phyloP scores from a whole-genome alignment of 129 eudicot genomes.

The Tanacetum coccineum region DNA sequence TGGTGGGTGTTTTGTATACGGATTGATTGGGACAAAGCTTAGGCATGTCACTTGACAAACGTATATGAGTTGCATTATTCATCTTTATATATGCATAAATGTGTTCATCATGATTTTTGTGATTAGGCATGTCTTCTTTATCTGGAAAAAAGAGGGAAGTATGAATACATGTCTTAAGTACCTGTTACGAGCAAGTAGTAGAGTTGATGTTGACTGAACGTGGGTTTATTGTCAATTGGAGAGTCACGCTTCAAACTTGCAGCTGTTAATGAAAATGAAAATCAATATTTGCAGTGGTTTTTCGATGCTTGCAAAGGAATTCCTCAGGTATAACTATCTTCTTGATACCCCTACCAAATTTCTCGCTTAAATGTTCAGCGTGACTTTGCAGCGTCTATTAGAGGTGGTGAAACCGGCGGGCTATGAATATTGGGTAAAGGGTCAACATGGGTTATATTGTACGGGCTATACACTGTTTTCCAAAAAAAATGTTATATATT shows the following conservation, averaged over 20 bases:
- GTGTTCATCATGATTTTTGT: background rate
- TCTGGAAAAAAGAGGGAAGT: background rate
- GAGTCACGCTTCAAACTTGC: conserved; percentile 78
- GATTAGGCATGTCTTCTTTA: conserved; percentile 5
- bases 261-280: conserved; percentile 54
- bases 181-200: conserved; percentile 4
- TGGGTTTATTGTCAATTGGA: conserved; percentile 31
- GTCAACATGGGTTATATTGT: too few relatives aligned
- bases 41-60: background rate
- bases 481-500: too few relatives aligned
- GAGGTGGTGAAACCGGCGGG: background rate
- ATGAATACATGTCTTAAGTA: background rate
- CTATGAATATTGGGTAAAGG: too few relatives aligned
- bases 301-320: too few relatives aligned
- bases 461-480: too few relatives aligned
- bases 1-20: background rate
- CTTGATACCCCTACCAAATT: too few relatives aligned
- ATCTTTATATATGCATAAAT: too few relatives aligned
- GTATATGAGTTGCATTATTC: background rate
- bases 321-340: too few relatives aligned
- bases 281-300: conserved; percentile 58
- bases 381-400: conserved; percentile 2
- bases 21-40: background rate
- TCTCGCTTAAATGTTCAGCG: too few relatives aligned
- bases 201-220: conserved; percentile 15